Base-by-base conservation (phyloP, 192 early-diverging fungal species). In the Kickxella alabastrina region DNA sequence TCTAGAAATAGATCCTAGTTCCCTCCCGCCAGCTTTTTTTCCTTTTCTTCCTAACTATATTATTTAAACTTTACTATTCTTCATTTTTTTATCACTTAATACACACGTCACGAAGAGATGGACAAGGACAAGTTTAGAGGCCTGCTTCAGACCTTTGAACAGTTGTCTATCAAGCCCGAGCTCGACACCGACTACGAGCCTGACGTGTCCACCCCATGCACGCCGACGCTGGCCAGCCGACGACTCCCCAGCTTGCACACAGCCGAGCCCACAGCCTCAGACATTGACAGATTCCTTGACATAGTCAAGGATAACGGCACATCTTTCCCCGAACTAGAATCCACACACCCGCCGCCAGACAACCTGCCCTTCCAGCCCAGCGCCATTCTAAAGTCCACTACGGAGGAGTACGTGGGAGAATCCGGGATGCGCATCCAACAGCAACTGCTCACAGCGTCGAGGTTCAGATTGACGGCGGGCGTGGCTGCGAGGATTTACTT, bases 101-200 rank as follows among this genome's bases (percentile, higher is more conserved):
- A 32, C 27, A 25, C 6, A 3, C 17, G 35, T 37, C 2, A n/a
- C n/a, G n/a, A n/a, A n/a, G n/a, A n/a, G 21, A 75, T 75, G 71
- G 64, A 75, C 44, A 75, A 75, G 49, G 71, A 75, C 71, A 62
- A 49, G 42, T 75, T 75, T 34, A 60, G 64, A 35, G 64, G 67
- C 48, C 64, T 75, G 8, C 52, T 75, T 8, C 71, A 75, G 43
- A 49, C 64, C 21, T 75, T 75, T 24, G 71, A 75, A 49, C 64
- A 75, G 48, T 64, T 54, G 13, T 66, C 71, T 9, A 52, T 75
- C n/a, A 75, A 75, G 44, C 64, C 59, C 1, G 71, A 67, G 56
- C 54, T 51, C 2, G 70, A 53, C n/a, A 44, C 44, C 39, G 63
- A 66, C n/a, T 32, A 31, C 5, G 59, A 67, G 26, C 28, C 51